A percentile compares a stretch with the other conserved stretches of the same genome.
These are phyloP conservation scores for Kurtzmaniella cleridarum DNA, from an alignment of 805 yeast species.

Conservation along the genomic window DNA sequence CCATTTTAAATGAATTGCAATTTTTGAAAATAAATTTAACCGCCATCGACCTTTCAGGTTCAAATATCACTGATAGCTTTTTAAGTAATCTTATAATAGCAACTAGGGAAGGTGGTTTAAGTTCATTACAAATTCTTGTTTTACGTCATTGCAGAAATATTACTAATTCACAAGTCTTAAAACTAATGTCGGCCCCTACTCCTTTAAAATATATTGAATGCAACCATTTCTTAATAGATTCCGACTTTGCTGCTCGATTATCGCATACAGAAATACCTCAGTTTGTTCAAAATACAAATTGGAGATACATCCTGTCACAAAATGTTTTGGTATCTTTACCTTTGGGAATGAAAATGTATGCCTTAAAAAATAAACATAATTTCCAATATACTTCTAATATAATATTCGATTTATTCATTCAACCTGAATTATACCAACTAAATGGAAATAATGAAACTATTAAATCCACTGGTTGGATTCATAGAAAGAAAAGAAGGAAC, in stretches of 20 bases:
- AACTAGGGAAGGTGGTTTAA: conserved; percentile 12
- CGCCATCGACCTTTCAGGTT: conserved; percentile 24
- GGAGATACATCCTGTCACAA: conserved; percentile 12
- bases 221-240: conserved; percentile 6
- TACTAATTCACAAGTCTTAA: conserved; percentile 8
- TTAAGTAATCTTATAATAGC: conserved; percentile 18
- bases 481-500: conserved; percentile 4
- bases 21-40: conserved; percentile 1
- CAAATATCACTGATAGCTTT: conserved; percentile 25
- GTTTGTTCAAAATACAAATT: conserved; percentile 17
- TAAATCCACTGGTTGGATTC: neutral
- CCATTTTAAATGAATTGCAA: neutral
- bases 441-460: neutral
- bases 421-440: conserved; percentile 5
- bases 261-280: neutral
- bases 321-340: conserved; percentile 15
- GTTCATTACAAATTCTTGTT: conserved; percentile 17
- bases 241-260: conserved; percentile 3
- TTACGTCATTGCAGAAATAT: conserved; percentile 18
- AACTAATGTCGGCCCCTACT: conserved; percentile 3
- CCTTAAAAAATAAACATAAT: conserved; percentile 4
- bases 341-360: conserved; percentile 19
- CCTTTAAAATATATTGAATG: conserved; percentile 9
- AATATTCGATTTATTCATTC: conserved; percentile 13
- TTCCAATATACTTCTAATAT: conserved; percentile 3